These are phyloP conservation scores for Penicillium steckii DNA, from an alignment of 495 filamentous ascomycete species.

Conservation along the genomic window DNA sequence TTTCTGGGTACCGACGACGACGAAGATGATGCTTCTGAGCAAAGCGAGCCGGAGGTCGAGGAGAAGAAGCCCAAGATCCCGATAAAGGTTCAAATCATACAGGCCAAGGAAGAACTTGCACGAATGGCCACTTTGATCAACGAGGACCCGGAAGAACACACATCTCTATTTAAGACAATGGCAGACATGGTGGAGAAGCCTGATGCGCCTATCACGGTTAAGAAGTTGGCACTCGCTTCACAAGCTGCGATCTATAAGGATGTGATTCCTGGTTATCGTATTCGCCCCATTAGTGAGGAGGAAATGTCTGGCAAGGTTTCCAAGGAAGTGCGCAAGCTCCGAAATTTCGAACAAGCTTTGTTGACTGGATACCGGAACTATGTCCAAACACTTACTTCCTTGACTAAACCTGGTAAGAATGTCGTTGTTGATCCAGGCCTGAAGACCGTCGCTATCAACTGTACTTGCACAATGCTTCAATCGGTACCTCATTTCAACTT, in stretches of 20 bases:
- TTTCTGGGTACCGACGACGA: conserved; percentile 51
- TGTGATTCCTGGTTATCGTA: conserved; percentile 92
- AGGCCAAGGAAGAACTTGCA: conserved; percentile 91
- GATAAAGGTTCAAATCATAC: conserved; percentile 71
- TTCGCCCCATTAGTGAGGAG: conserved; percentile 75
- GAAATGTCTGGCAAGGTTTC: conserved; percentile 75
- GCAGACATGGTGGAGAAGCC: conserved; percentile 63
- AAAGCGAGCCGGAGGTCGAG: conserved; percentile 52
- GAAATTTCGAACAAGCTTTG: conserved; percentile 80
- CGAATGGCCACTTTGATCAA: conserved; percentile 77
- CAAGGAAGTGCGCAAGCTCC: conserved; percentile 81
- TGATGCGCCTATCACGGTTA: conserved; percentile 63
- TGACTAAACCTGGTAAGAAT: conserved; percentile 53
- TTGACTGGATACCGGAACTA: conserved; percentile 80
- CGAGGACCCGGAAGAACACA: conserved; percentile 90
- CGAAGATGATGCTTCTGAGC: conserved; percentile 33
- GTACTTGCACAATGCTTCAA: conserved; percentile 74
- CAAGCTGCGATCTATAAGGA: conserved; percentile 94
- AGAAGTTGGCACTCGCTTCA: conserved; percentile 78
- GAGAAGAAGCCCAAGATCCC: conserved; percentile 63
- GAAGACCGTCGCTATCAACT: conserved; percentile 74
- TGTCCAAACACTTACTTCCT: conserved; percentile 64
- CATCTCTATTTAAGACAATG: conserved; percentile 71
- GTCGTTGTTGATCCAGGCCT: conserved; percentile 41
- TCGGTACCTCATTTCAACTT: conserved; percentile 96